Evolutionary conservation across 495 filamentous ascomycete genomes (phyloP), one percentile per base, ranked within the genome.

Genomic region (Hyphodiscus hymeniophilus): DNA sequence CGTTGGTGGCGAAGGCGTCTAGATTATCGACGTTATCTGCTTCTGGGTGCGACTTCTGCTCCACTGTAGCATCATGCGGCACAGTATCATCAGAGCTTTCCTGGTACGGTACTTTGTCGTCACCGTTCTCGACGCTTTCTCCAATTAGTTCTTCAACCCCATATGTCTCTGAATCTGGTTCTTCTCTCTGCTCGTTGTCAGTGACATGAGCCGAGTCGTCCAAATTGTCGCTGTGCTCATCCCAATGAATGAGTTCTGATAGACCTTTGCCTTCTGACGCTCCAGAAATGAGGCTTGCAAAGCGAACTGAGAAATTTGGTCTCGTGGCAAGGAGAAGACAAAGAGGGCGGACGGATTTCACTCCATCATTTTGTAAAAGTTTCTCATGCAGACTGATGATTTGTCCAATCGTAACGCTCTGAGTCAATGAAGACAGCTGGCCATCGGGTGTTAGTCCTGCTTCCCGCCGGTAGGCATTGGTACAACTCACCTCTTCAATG

Each of bases 401-500:
- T 36, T 80, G 66, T 34, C 67, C 60, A 40, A 70, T 63, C n/a
- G 72, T 74, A 17, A 70, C 58, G 24, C 52, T 52, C 23, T 53
- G 28, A 41, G 34, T n/a, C 15, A 22, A 22, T 31, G 41, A 22
- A 44, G 52, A 49, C 20, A 12, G 51, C 46, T 69, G 62, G 53
- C 38, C 69, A 53, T 12, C 60, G 46, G 30, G 65, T 70, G 59
- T 79, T 42, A 58, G 50, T 33, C 13, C 6, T 17, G 42, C 44
- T 40, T 28, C 30, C n/a, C 8, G 18, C 5, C 21, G 18, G 35
- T 34, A 10, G 8, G 34, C 1, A 2, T 12, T 18, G 26, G 16
- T 7, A 40, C 24, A 23, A 52, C 74, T 74, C 71, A 85, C 85
- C 74, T 92, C 85, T 51, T 73, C 76, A 61, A 87, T 68, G 53